These are phyloP conservation scores for Monotropa hypopitys DNA, from an alignment of 179 eudicot species.

Conservation along the genomic window DNA sequence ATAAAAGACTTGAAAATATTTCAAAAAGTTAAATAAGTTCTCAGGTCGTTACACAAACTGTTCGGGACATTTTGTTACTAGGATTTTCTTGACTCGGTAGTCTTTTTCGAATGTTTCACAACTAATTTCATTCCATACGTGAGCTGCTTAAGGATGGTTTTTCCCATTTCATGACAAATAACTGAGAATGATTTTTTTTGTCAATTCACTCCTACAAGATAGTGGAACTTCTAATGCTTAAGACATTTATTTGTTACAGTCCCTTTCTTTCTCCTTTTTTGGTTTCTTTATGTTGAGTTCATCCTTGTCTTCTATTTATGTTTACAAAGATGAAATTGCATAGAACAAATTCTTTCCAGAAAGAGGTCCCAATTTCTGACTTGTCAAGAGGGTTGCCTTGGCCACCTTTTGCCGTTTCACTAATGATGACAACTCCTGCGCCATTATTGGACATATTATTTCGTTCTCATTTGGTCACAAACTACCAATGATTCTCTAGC, in stretches of 20 bases:
- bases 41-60: no score
- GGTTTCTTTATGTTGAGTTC: not conserved
- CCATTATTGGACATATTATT: not conserved
- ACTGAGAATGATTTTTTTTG: not conserved
- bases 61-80: not conserved
- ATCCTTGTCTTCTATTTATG: not conserved
- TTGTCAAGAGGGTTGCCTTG: not conserved
- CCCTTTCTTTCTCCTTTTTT: not conserved
- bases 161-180: not conserved
- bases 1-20: no score
- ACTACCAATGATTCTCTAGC: not conserved
- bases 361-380: not conserved
- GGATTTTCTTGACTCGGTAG: not conserved
- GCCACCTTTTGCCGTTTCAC: not conserved
- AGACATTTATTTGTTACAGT: not conserved
- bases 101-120: not conserved
- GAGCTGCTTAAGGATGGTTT: not conserved
- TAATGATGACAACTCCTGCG: not conserved
- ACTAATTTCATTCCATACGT: not conserved
- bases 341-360: not conserved
- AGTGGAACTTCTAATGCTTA: not conserved
- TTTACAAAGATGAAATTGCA: no score
- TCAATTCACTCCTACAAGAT: not conserved
- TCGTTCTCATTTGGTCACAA: not conserved
- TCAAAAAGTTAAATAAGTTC: no score